phyloP scores from a whole-genome alignment of 768 basidiomycete species.

The Leccinum broughii region DNA sequence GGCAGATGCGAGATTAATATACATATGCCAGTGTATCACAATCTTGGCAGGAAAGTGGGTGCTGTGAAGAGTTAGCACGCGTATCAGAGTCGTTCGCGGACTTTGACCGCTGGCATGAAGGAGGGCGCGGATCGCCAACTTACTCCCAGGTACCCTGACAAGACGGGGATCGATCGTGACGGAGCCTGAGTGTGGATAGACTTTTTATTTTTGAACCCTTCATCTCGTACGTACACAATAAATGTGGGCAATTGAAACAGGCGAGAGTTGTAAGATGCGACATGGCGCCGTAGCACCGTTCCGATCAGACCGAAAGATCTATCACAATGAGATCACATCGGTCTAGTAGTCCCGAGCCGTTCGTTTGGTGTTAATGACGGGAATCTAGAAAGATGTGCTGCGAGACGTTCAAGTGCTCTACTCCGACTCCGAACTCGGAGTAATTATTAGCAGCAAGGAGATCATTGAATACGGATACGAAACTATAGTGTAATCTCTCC shows the following conservation, averaged over 20 bases:
- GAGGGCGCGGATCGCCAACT: slow-evolving; percentile 20
- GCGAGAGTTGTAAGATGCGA: neutral
- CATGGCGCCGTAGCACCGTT: neutral
- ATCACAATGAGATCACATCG: slow-evolving; percentile 4
- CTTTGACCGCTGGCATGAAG: neutral
- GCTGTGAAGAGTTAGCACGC: neutral
- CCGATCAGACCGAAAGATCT: slow-evolving; percentile 6
- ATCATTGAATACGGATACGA: neutral
- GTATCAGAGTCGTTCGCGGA: slow-evolving; percentile 9
- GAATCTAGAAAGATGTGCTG: neutral
- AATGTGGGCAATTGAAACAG: neutral
- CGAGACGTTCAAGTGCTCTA: neutral
- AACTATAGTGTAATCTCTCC: too few species aligned
- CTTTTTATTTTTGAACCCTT: neutral
- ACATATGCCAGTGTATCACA: neutral
- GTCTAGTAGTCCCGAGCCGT: neutral
- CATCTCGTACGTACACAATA: neutral
- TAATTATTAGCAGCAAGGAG: neutral
- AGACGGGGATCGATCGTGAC: slow-evolving; percentile 2
- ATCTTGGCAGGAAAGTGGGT: neutral
- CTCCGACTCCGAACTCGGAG: neutral
- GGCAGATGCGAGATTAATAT: neutral
- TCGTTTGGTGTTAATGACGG: neutral
- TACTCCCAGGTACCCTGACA: slow-evolving; percentile 1
- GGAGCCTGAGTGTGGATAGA: neutral